Percentiles rank a stretch among this genome's conserved stretches.
These are phyloP conservation scores for Jimgerdemannia lactiflua DNA, from an alignment of 192 early-diverging fungal genomes.

Conservation along the genomic window DNA sequence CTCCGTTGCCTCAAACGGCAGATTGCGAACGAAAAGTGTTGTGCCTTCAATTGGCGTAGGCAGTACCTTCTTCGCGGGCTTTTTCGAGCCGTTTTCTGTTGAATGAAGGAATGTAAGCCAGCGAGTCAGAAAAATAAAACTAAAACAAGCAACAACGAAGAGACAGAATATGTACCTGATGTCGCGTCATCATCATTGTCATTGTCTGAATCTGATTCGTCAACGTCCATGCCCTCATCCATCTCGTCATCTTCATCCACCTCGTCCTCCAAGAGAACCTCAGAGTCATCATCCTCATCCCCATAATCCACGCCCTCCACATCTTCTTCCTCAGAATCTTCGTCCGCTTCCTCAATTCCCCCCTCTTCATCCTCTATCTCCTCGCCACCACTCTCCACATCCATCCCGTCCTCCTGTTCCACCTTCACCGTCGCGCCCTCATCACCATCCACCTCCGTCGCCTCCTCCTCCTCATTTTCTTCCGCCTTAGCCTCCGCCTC, in stretches of 20 bases:
- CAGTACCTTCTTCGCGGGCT: constrained; percentile 17
- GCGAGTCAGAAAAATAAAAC: too few species aligned
- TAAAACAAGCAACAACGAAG: too few species aligned
- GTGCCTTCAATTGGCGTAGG: constrained; percentile 54
- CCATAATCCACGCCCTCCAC: constrained; percentile 35
- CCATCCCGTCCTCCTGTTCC: constrained; percentile 33
- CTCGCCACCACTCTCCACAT: constrained; percentile 20
- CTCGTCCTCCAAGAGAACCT: constrained; percentile 22
- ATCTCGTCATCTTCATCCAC: constrained; percentile 33
- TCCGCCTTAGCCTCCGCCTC: constrained; percentile 59
- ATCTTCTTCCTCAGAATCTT: constrained; percentile 17
- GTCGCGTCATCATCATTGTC: constrained; percentile 13
- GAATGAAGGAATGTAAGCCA: not conserved
- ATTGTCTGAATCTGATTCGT: constrained; percentile 17
- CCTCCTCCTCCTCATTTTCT: constrained; percentile 40
- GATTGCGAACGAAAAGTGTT: constrained; percentile 92
- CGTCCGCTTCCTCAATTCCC: constrained; percentile 17
- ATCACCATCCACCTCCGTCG: constrained; percentile 31
- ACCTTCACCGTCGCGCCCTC: constrained; percentile 32
- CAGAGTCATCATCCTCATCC: constrained; percentile 19
- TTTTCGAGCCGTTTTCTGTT: too few species aligned
- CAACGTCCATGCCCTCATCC: constrained; percentile 28
- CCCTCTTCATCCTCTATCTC: constrained; percentile 32
- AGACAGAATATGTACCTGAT: not conserved
- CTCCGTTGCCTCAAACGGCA: constrained; percentile 89